These are phyloP conservation scores for Radiomyces spectabilis DNA, from an alignment of 192 early-diverging fungal genomes.

Conservation along the genomic window DNA sequence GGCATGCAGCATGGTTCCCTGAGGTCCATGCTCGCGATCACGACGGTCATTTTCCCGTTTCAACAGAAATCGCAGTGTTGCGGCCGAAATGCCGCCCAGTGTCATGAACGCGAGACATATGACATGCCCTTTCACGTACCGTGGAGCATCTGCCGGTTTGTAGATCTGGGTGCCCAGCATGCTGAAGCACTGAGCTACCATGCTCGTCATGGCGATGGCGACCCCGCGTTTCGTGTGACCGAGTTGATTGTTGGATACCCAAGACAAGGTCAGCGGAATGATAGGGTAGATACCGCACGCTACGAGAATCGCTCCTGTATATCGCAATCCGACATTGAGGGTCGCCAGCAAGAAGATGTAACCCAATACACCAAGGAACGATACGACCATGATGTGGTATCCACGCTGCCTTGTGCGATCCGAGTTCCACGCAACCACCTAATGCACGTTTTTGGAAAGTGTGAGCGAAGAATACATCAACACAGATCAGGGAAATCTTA, in stretches of 20 bases:
- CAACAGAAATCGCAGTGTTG: conserved; percentile 12
- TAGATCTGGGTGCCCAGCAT: conserved; percentile 58
- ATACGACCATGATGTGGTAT: conserved; percentile 25
- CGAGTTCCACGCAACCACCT: conserved; percentile 33
- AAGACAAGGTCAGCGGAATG: conserved; percentile 33
- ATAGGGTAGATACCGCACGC: conserved; percentile 36
- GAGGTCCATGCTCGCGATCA: conserved; percentile 10
- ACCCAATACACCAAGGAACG: conserved; percentile 23
- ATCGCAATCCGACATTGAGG: conserved; percentile 16
- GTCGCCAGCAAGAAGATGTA: conserved; percentile 38
- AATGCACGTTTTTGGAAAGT: too few species aligned
- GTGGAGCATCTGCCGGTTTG: conserved; percentile 36
- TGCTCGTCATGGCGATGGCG: conserved; percentile 38
- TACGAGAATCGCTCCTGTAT: conserved; percentile 13
- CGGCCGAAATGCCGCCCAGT: conserved; percentile 9
- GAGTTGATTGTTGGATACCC: conserved; percentile 54
- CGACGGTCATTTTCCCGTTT: conserved; percentile 21
- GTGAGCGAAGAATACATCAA: too few species aligned
- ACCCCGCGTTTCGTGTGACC: conserved; percentile 55
- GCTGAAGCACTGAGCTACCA: conserved; percentile 40
- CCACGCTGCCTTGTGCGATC: conserved; percentile 44
- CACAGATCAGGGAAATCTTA: conserved; percentile 7
- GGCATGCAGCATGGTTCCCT: not conserved
- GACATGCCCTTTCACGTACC: conserved; percentile 40
- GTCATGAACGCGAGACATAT: conserved; percentile 16